phyloP scores from a whole-genome alignment of 352 stramenopile genomes.

The Phytophthora fragariaefolia region DNA sequence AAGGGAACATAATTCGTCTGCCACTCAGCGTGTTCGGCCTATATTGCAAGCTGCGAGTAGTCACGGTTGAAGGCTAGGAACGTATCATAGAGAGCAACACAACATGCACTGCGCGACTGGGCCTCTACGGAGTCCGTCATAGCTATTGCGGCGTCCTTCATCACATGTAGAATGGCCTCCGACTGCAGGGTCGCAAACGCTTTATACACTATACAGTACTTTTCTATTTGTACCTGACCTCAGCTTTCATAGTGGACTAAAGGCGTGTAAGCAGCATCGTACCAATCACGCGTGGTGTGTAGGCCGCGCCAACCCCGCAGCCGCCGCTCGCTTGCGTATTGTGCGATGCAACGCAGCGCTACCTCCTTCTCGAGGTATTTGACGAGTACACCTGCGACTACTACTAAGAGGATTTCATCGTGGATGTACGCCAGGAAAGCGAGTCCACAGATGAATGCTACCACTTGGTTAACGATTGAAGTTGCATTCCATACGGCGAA shows the following conservation, averaged over 20 bases:
- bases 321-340: constrained; percentile 73
- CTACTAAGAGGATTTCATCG: constrained; percentile 70
- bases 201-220: constrained; percentile 24
- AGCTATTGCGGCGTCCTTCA: too few relatives aligned
- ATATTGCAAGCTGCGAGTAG: too few relatives aligned
- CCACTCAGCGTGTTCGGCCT: too few relatives aligned
- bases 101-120: too few relatives aligned
- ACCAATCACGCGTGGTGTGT: constrained; percentile 88
- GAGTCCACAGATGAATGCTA: constrained; percentile 63
- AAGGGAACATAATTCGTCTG: too few relatives aligned
- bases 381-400: constrained; percentile 54
- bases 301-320: constrained; percentile 79
- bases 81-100: too few relatives aligned
- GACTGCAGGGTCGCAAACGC: too few relatives aligned
- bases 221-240: constrained; percentile 21
- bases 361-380: constrained; percentile 81
- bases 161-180: too few relatives aligned
- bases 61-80: too few relatives aligned
- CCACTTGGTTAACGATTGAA: constrained; percentile 74
- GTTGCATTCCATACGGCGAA: constrained; percentile 76
- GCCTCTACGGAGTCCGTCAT: too few relatives aligned
- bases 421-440: constrained; percentile 72
- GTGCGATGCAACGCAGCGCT: constrained; percentile 73
- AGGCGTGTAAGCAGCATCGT: constrained; percentile 84
- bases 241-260: constrained; percentile 77